A percentile compares a stretch with the other conserved stretches of the same genome.
phyloP scores from a whole-genome alignment of 257 asterid species.

The Eustoma russellianum region DNA sequence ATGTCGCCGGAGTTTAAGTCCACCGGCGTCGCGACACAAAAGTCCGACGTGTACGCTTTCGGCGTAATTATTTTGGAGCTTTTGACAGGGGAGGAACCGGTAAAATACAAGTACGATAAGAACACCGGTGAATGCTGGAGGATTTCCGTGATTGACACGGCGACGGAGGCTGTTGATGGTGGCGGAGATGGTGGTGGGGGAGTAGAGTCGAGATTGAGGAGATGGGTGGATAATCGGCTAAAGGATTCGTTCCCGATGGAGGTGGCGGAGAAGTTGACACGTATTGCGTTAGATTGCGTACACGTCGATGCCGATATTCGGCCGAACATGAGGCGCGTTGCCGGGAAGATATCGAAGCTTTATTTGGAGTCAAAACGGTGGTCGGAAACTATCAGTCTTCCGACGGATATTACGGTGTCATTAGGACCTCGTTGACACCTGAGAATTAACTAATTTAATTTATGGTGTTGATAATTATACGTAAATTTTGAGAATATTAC shows the following conservation, averaged over 20 bases:
- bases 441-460: too few relatives aligned
- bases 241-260: conserved; percentile 81
- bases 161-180: conserved; percentile 47
- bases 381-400: conserved; percentile 40
- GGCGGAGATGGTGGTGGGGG: conserved; percentile 33
- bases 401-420: conserved; percentile 26
- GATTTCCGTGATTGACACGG: conserved; percentile 48
- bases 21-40: conserved; percentile 74
- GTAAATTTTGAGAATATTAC: too few relatives aligned
- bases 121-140: conserved; percentile 30
- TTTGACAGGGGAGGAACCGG: conserved; percentile 72
- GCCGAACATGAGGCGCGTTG: conserved; percentile 81
- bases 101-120: conserved; percentile 44
- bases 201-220: conserved; percentile 33
- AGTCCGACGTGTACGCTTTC: conserved; percentile 83
- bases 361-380: conserved; percentile 74
- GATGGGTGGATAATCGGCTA: conserved; percentile 54
- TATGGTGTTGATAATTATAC: too few relatives aligned
- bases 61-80: conserved; percentile 83
- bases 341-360: conserved; percentile 53
- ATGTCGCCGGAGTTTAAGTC: conserved; percentile 86
- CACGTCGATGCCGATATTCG: conserved; percentile 49
- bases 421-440: conserved; percentile 25
- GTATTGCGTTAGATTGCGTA: conserved; percentile 64
- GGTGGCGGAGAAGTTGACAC: conserved; percentile 59